A percentile compares a stretch with the other conserved stretches of the same genome.
Evolutionary conservation across 1,284 basidiomycete genomes (phyloP).

Genomic region (Cutaneotrichosporon spelunceum): DNA sequence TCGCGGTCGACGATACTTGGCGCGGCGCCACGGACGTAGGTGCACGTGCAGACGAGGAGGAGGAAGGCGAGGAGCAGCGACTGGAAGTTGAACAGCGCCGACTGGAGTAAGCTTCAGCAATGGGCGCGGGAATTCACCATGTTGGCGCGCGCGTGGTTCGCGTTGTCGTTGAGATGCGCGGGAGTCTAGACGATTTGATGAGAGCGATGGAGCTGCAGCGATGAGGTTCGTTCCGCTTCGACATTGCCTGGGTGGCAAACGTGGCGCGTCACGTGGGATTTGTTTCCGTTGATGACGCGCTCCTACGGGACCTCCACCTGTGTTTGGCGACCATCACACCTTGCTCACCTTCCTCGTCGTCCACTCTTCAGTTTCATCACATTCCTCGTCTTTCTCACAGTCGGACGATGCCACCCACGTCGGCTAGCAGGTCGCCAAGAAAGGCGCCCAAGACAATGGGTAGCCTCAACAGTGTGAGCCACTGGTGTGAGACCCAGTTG

Average conservation of each 20-base stretch:
- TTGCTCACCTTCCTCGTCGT: background rate
- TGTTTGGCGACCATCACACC: background rate
- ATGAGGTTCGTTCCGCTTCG: background rate
- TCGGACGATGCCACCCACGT: slow-evolving; percentile 5
- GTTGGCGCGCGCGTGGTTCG: background rate
- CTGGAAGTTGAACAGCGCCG: slow-evolving; percentile 97
- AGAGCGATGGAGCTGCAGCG: background rate
- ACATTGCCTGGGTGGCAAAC: slow-evolving; percentile 1
- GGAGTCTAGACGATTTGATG: background rate
- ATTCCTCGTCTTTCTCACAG: background rate
- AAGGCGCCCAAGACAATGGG: slow-evolving; percentile 30
- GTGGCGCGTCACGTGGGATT: slow-evolving; percentile 4
- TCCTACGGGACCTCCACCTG: background rate
- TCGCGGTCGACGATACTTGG: slow-evolving; percentile 89
- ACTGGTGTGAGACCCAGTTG: background rate
- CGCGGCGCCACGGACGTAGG: slow-evolving; percentile 84
- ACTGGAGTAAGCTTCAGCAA: slow-evolving; percentile 56
- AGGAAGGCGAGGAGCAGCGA: slow-evolving; percentile 90
- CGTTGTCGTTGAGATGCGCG: background rate
- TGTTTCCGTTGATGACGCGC: slow-evolving; percentile 9
- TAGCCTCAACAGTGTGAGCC: slow-evolving; percentile 38
- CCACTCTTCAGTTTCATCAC: background rate
- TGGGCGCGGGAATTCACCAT: slow-evolving; percentile 1
- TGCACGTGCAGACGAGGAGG: slow-evolving; percentile 93
- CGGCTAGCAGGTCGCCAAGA: background rate